These are phyloP conservation scores for Umbilicus rupestris DNA, from an alignment of 164 flowering plant species.

Conservation along the genomic window DNA sequence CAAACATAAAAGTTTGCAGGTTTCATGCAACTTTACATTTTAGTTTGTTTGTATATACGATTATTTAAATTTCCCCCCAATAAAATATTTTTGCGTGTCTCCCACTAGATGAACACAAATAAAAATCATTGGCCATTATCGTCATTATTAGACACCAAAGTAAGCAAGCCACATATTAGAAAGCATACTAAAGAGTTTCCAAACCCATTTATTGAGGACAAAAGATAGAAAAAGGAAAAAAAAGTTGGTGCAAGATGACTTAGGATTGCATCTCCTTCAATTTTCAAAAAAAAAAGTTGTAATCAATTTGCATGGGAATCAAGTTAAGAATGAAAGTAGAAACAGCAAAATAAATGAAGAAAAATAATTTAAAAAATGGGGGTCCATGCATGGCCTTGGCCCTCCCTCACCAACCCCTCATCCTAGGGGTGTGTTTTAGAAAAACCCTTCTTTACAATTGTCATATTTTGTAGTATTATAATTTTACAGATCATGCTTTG, in stretches of 20 bases:
- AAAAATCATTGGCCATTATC: too few relatives aligned
- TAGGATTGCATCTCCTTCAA: too few relatives aligned
- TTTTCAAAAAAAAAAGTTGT: neutral
- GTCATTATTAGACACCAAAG: neutral
- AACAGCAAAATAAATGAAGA: neutral
- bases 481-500: conserved; percentile 7
- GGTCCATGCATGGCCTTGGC: too few relatives aligned
- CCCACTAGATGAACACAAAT: too few relatives aligned
- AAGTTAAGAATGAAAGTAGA: too few relatives aligned
- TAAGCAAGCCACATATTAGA: neutral
- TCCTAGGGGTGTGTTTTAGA: neutral
- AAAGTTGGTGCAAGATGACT: neutral
- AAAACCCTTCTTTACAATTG: conserved; percentile 4
- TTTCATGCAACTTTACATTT: too few relatives aligned
- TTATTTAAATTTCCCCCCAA: too few relatives aligned
- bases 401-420: neutral
- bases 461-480: neutral
- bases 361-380: neutral
- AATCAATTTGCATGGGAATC: too few relatives aligned
- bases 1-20: too few relatives aligned
- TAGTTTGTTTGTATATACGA: too few relatives aligned
- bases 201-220: too few relatives aligned
- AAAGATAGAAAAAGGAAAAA: neutral
- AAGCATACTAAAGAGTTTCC: neutral
- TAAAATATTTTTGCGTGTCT: too few relatives aligned